Base-by-base conservation (phyloP, 2,329 filamentous ascomycete genomes). In the Trematosphaeria pertusa region DNA sequence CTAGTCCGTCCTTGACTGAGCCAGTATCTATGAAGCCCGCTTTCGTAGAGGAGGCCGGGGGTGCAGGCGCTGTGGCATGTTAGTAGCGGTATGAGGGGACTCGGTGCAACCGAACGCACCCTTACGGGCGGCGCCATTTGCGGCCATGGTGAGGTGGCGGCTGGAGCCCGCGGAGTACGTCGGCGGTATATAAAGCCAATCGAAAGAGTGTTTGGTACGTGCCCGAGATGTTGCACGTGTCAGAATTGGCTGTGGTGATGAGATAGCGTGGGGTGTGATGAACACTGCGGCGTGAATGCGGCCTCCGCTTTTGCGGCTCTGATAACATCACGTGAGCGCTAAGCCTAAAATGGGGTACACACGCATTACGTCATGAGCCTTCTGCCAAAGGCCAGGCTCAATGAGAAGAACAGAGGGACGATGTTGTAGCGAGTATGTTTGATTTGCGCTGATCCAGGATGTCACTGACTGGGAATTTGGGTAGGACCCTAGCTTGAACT, bases 121-220 rank as follows among this genome's bases (percentile, higher is more conserved):
- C 62, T 73, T 72, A 52, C 70, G 70, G 37, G 65, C 43, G 20
- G 11, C 65, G 42, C 67, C 71, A 53, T 67, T 70, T 30, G 66
- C 61, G 33, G 66, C 64, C 69, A 71, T 72, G 48, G 32, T 48
- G 46, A 38, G 32, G 24, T 53, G 35, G 31, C 36, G 43, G 26
- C 10, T 37, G 32, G 34, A 32, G 78, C 48, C 77, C 75, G 38
- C 77, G 56, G 62, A 58, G 57, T 36, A 32, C 46, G 43, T 67
- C 62, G 56, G 58, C 58, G 50, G 28, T 37, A 19, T 17, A 44
- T 30, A 28, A 21, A 37, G 18, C 7, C 9, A 21, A 17, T 46
- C 9, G 14, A 30, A 7, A 5, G 24, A 32, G 17, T 26, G 30
- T 46, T 20, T 21, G 10, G 14, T 35, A 21, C 35, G 38, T 12